Evolutionary conservation across 805 yeast genomes (phyloP).

Genomic region (Kluyveromyces aestuarii): DNA sequence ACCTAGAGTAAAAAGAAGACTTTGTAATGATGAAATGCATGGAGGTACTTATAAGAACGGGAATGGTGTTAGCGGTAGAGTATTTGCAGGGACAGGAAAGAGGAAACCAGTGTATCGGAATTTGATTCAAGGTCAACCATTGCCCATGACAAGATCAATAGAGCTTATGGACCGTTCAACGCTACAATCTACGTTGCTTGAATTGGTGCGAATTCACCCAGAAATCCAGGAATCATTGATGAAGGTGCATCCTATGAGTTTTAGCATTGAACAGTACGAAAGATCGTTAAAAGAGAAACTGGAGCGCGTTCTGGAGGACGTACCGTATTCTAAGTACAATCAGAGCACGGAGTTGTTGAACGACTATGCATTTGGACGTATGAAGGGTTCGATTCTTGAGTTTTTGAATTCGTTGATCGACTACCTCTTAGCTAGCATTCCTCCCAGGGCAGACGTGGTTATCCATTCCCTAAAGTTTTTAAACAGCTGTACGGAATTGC

Average conservation of each 20-base stretch:
- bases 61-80: not conserved
- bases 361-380: constrained; percentile 29
- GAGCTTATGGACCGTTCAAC: constrained; percentile 26
- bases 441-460: constrained; percentile 22
- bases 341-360: constrained; percentile 12
- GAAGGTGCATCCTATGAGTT: constrained; percentile 10
- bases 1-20: constrained; percentile 10
- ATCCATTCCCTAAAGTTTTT: constrained; percentile 22
- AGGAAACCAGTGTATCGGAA: constrained; percentile 11
- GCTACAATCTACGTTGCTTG: constrained; percentile 15
- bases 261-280: constrained; percentile 17
- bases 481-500: constrained; percentile 22
- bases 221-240: constrained; percentile 13
- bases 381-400: constrained; percentile 24
- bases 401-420: constrained; percentile 28
- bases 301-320: constrained; percentile 14
- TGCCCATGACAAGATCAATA: constrained; percentile 26
- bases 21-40: constrained; percentile 4
- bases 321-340: constrained; percentile 23
- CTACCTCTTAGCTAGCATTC: constrained; percentile 24
- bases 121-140: constrained; percentile 21
- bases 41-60: not conserved
- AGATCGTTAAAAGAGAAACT: constrained; percentile 16
- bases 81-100: constrained; percentile 5
- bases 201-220: constrained; percentile 20